phyloP scores from a whole-genome alignment of 2,329 filamentous ascomycete species.

The Colletotrichum cordylinicola region DNA sequence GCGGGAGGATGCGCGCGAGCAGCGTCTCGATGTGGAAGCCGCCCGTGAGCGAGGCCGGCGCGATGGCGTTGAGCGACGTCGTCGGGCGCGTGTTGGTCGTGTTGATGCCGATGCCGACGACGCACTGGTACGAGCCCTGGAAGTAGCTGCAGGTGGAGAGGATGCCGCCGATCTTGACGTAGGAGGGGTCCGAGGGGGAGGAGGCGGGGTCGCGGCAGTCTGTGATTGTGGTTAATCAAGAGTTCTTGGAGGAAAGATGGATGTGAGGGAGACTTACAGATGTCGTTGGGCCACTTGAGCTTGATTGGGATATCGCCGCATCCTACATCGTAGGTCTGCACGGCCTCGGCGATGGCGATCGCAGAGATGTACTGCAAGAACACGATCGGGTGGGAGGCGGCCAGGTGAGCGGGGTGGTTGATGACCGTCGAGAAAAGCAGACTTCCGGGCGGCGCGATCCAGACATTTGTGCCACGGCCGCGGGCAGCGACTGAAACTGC shows the following conservation, averaged over 20 bases:
- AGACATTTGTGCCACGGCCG: conserved; percentile 90
- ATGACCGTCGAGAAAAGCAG: conserved; percentile 90
- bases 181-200: conserved; percentile 51
- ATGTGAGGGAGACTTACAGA: conserved; percentile 59
- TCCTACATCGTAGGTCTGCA: conserved; percentile 78
- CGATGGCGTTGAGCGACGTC: conserved; percentile 80
- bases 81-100: conserved; percentile 84
- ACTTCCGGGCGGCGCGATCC: conserved; percentile 87
- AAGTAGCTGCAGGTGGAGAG: conserved; percentile 88
- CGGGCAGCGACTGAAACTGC: conserved; percentile 88
- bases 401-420: conserved; percentile 79
- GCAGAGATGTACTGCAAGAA: conserved; percentile 95
- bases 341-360: conserved; percentile 83
- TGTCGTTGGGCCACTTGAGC: conserved; percentile 98
- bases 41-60: conserved; percentile 50
- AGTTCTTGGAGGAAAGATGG: neutral
- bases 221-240: conserved; percentile 27
- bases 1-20: conserved; percentile 79
- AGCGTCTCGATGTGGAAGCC: conserved; percentile 77
- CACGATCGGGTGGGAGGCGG: conserved; percentile 77
- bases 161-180: conserved; percentile 93
- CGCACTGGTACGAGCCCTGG: conserved; percentile 78
- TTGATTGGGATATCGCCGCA: conserved; percentile 81
- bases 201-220: conserved; percentile 71
- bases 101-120: conserved; percentile 89